Base-by-base conservation (phyloP, 2,329 filamentous ascomycete species). In the Trichoderma endophyticum region DNA sequence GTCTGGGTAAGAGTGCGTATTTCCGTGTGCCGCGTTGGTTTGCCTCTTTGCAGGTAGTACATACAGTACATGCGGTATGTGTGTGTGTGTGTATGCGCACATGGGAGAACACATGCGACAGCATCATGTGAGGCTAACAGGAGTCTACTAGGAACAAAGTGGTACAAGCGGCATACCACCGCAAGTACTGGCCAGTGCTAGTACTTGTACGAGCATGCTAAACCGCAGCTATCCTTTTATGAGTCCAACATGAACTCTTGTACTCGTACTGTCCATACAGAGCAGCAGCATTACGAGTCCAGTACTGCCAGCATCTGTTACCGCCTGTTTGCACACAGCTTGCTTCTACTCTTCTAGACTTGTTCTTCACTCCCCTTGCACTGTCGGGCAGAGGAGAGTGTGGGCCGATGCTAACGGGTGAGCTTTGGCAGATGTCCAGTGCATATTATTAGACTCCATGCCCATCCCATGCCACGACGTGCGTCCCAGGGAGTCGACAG, bases 361-460 rank as follows among this genome's bases (percentile, higher is more conserved):
- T 66, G 63, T 59, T 68, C 65, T 68, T 60, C 34, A 60, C 32
- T 60, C 32, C 6, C 54, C 54, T 67, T 48, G 6, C 26, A 48
- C 65, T 60, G 54, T 30, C 51, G 36, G 26, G 54, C 54, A 32
- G 54, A 54, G 32, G 54, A 60, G 24, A 30, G 24, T n/a, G 65
- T 68, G 65, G 65, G 54, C 39, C 65, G 56, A 48, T 68, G 24
- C 54, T 57, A 57, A 67, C 54, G 64, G 51, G 32, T 43, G 51
- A 39, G 39, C 30, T 56, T 30, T 67, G 54, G 48, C 32, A 67
- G 48, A 67, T 67, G 64, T 43, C 39, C 15, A 43, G 39, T 30
- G 51, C 51, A 30, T 43, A 57, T 57, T 39, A 39, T 39, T 57
- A 57, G 54, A 59, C 64, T 43, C 39, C 39, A 43, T 43, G 39